Conservation (phyloP, 164 flowering plant genomes). For the Santalum album region DNA sequence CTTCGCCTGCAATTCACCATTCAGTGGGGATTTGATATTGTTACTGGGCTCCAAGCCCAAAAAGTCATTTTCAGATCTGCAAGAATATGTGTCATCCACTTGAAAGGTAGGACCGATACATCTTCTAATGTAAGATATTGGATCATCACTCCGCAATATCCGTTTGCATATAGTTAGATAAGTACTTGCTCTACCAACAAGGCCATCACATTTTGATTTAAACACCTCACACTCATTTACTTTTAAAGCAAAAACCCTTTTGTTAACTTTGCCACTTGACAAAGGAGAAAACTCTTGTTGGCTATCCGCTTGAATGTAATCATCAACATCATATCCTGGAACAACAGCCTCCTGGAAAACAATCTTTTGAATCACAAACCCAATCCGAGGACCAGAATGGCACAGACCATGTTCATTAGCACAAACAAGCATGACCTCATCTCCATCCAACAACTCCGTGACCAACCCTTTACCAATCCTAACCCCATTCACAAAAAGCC, state of each 20-base stretch:
- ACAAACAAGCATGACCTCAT: constrained; percentile 53
- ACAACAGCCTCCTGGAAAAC: constrained; percentile 32
- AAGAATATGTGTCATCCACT: no score
- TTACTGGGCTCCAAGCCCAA: no score
- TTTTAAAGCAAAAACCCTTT: constrained; percentile 19
- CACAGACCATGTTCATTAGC: constrained; percentile 14
- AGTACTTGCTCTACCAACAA: constrained; percentile 21
- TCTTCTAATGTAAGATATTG: constrained; percentile 20
- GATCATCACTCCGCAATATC: constrained; percentile 50
- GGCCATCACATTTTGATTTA: constrained; percentile 8
- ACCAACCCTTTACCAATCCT: constrained; percentile 26
- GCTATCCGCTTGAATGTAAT: background rate
- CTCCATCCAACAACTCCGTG: constrained; percentile 45
- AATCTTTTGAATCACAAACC: constrained; percentile 49
- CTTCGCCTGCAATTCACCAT: background rate
- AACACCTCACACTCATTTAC: constrained; percentile 2
- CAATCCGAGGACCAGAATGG: constrained; percentile 18
- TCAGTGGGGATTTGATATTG: background rate
- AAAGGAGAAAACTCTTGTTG: background rate
- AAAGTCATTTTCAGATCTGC: no score
- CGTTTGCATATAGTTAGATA: constrained; percentile 40
- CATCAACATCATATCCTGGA: background rate
- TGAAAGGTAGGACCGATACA: no score
- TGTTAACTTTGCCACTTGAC: constrained; percentile 11
- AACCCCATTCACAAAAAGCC: constrained; percentile 62